phyloP scores from a whole-genome alignment of 345 rosid genomes.

The Trapa incisa region DNA sequence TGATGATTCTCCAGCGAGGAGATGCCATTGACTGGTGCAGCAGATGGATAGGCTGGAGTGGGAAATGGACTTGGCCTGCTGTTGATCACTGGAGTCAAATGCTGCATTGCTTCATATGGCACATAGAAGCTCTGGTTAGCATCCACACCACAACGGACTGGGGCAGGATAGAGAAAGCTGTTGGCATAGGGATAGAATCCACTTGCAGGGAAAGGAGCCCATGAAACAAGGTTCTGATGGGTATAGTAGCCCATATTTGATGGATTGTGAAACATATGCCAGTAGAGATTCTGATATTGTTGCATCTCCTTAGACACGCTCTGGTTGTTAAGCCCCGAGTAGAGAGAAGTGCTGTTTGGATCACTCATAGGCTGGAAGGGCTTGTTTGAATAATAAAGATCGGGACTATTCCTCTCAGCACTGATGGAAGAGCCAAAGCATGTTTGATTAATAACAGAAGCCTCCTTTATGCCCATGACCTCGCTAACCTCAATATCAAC shows the following conservation, averaged over 20 bases:
- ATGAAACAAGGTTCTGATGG: slow-evolving; percentile 67
- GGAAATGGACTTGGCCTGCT: slow-evolving; percentile 17
- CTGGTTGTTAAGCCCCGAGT: slow-evolving; percentile 38
- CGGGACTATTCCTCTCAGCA: slow-evolving; percentile 16
- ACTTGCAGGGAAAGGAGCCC: slow-evolving; percentile 55
- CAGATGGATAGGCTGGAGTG: slow-evolving; percentile 43
- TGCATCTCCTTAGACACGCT: slow-evolving; percentile 33
- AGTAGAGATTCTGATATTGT: slow-evolving; percentile 43
- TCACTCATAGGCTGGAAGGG: slow-evolving; percentile 25
- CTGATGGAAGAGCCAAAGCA: slow-evolving; percentile 20
- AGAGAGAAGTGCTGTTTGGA: slow-evolving; percentile 16
- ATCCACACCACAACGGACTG: slow-evolving; percentile 45
- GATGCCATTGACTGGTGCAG: slow-evolving; percentile 30
- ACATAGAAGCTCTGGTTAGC: slow-evolving; percentile 51
- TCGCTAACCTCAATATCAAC: slow-evolving; percentile 22
- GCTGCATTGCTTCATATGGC: slow-evolving; percentile 53
- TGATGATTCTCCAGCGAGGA: slow-evolving; percentile 27
- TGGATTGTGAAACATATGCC: slow-evolving; percentile 52
- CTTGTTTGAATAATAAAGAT: slow-evolving; percentile 25
- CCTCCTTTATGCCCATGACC: slow-evolving; percentile 19
- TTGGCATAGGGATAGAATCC: slow-evolving; percentile 51
- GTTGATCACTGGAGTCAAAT: slow-evolving; percentile 31
- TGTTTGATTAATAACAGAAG: slow-evolving; percentile 18
- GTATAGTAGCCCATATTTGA: slow-evolving; percentile 55
- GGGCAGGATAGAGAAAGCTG: slow-evolving; percentile 48